Base-by-base conservation (phyloP, 306 rosid genomes). In the Citrullus mucosospermus region DNA sequence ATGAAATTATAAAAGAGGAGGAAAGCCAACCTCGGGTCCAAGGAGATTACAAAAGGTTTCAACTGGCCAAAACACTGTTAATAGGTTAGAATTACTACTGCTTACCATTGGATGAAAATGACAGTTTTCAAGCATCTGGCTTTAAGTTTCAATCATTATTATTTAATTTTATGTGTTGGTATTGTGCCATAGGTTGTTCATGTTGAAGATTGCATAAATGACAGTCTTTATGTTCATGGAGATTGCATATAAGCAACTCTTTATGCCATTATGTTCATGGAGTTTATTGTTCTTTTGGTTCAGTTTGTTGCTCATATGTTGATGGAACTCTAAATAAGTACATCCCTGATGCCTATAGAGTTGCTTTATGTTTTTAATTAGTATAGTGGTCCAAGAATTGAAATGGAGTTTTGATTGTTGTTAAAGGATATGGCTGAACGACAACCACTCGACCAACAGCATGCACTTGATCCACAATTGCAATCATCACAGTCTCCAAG, bases 371-470 rank as follows among this genome's bases (percentile, higher is more conserved):
- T 32, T 30, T 30, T 34, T 53, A 32, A 48, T 51, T 8, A 32
- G 8, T 76, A 38, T n/a, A 3, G 11, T 57, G 25, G 16, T 39
- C 30, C 3, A 43, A 43, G 54, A 39, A 57, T 76, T 71, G 76
- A 76, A 57, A 58, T 57, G 34, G 51, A 34, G 50, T 10, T 76
- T 46, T 76, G 56, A 76, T 58, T 76, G 51, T 44, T 58, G 41
- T 28, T 7, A 72, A 50, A 72, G 55, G 60, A 75, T 22, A 93
- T 93, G 98, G 92, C 87, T 85, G 98, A 93, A 71, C 84, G 92
- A 25, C 92, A 86, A 82, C 73, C 25, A 39, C 61, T 78, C 28
- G 92, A 89, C 46, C 89, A 85, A 60, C 97, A 89, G 78, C 87
- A 83, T 67, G 74, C 83, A 17, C 58, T 53, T 50, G 97, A 91